Evolutionary conservation across 2,329 filamentous ascomycete genomes (phyloP), one percentile per base, ranked within the genome.

Genomic region (Ilyonectria sp.): DNA sequence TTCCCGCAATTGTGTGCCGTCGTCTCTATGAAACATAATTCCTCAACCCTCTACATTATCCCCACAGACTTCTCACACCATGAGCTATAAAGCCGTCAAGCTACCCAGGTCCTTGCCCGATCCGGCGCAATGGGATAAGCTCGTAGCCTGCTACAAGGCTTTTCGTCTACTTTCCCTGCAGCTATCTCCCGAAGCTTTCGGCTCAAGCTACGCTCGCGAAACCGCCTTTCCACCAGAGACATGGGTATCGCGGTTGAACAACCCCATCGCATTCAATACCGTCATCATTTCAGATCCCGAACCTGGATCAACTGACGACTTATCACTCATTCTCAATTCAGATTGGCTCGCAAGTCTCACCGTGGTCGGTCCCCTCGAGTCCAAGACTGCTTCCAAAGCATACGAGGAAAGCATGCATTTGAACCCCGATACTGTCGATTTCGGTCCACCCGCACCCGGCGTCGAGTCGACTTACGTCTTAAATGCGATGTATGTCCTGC

Each of bases 271-370:
- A 3, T 46, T 63, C 0, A 73, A 58, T 6, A 60, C 57, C 0
- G 4, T 71, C 17, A 19, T 63, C 23, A 4, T 53, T 0, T 50
- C 60, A 0, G 33, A 65, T 2, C n/a, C 53, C 0, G 2, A 49
- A 0, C 26, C 49, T 0, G 13, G 19, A 2, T 37, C 33, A 3
- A 13, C 6, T 0, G 43, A 56, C 33, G 9, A 57, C 3, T 6
- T 59, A 3, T n/a, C 35, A 0, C 61, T 68, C 13, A 44, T 67
- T 6, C 37, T 70, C 0, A 21, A 40, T 9, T 21, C 46, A 6
- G 67, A 68, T 8, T 73, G 69, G 69, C 50, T 70, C 8, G 71
- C 50, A 1, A 60, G 67, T 5, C 67, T 73, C 10, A 61, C 66
- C 0, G 9, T 71, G 1, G 33, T 63, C 0, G 71, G 71, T 10